Percentiles rank a stretch among this genome's conserved stretches.
Evolutionary conservation across 352 stramenopile genomes (phyloP).

Genomic region (Pythium guiyangense): DNA sequence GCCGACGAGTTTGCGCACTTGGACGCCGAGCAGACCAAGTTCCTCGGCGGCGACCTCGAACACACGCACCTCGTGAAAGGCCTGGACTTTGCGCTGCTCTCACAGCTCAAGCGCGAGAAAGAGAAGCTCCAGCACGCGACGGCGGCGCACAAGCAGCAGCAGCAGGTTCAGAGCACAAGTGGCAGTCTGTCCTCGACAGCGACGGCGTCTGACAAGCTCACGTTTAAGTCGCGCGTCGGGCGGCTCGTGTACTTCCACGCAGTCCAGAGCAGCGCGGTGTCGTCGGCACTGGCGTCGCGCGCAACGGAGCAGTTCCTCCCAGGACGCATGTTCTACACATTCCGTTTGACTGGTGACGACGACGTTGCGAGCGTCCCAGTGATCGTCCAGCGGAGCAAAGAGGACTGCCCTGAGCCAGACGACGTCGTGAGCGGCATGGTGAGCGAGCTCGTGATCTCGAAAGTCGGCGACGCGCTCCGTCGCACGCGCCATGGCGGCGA

Average conservation of each 20-base stretch:
- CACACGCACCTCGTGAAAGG: slow-evolving; percentile 89
- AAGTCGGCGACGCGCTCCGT: slow-evolving; percentile 29
- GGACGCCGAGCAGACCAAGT: slow-evolving; percentile 78
- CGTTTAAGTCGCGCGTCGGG: slow-evolving; percentile 57
- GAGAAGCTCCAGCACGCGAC: slow-evolving; percentile 40
- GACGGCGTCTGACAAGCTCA: slow-evolving; percentile 19
- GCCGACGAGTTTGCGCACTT: slow-evolving; percentile 46
- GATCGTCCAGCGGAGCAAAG: slow-evolving; percentile 67
- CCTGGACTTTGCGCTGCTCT: slow-evolving; percentile 83
- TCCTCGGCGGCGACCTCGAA: slow-evolving; percentile 73
- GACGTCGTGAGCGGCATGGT: slow-evolving; percentile 54
- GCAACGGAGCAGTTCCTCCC: slow-evolving; percentile 73
- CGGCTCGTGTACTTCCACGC: slow-evolving; percentile 64
- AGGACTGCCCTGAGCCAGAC: slow-evolving; percentile 58
- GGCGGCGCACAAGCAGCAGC: slow-evolving; percentile 23
- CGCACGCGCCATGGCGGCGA: slow-evolving; percentile 9
- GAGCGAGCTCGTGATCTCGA: slow-evolving; percentile 37
- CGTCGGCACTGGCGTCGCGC: neutral
- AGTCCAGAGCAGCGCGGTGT: slow-evolving; percentile 32
- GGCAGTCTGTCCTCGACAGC: neutral
- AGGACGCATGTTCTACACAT: slow-evolving; percentile 73
- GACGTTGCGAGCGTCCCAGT: slow-evolving; percentile 50
- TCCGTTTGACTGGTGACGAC: slow-evolving; percentile 25
- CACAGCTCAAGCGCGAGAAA: slow-evolving; percentile 82
- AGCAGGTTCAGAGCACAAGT: neutral